phyloP scores from a whole-genome alignment of 164 flowering plant species.

The Nelumbo lutea region DNA sequence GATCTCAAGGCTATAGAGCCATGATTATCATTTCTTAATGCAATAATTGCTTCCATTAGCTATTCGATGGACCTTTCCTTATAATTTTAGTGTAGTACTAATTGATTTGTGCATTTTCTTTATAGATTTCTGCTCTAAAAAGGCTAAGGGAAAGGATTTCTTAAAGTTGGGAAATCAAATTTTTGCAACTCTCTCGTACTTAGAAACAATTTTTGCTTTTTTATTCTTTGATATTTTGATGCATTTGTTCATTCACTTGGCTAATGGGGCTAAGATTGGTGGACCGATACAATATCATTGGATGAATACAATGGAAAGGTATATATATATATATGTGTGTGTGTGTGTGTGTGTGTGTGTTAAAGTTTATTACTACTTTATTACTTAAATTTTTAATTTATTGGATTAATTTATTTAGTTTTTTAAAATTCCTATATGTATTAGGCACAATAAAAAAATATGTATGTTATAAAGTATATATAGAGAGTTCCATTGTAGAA shows the following conservation, averaged over 20 bases:
- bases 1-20: neutral
- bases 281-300: slow-evolving; percentile 14
- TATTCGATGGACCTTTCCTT: too few species aligned
- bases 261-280: neutral
- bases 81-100: too few species aligned
- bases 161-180: too few species aligned
- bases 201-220: slow-evolving; percentile 7
- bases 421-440: neutral
- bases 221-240: slow-evolving; percentile 19
- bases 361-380: neutral
- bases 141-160: neutral
- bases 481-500: slow-evolving; percentile 18
- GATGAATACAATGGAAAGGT: slow-evolving; percentile 14
- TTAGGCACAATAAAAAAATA: slow-evolving; percentile 6
- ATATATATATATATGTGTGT: neutral
- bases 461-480: slow-evolving; percentile 9
- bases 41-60: too few species aligned
- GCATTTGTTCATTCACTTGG: slow-evolving; percentile 11
- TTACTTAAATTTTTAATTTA: too few species aligned
- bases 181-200: neutral
- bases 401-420: too few species aligned
- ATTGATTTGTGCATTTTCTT: neutral
- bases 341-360: neutral
- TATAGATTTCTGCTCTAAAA: neutral
- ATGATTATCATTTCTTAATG: neutral